Evolutionary conservation across 768 basidiomycete genomes (phyloP), one percentile per base, ranked within the genome.

Genomic region (Cubamyces lactineus): DNA sequence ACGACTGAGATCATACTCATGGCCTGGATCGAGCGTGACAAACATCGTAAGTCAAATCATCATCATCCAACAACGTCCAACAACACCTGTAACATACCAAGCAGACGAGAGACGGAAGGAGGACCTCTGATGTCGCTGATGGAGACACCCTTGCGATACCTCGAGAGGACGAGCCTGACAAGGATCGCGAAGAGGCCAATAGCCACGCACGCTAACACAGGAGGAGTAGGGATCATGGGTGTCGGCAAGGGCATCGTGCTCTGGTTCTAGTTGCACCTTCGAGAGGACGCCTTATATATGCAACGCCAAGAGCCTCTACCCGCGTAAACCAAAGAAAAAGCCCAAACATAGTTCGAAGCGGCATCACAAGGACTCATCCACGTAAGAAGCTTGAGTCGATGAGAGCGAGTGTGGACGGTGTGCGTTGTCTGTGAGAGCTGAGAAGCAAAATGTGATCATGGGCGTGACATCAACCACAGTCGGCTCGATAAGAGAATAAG

Each of bases 381-480:
- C 54, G 54, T 56, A 56, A 56, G 43, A 7, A 13, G 26, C 38
- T 45, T 46, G 45, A 46, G 54, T 56, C 54, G 45, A 56, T 56
- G 54, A 46, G 53, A 55, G 41, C 34, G 13, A 9, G 1, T 34
- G 34, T 34, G 9, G 34, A 34, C 34, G 34, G 34, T 34, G 34
- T 11, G 4, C 11, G 11, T 34, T 34, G 34, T 11, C 34, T 38
- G 19, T 5, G 19, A 19, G 11, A 15, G 17, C 30, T 21, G 28
- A 45, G 43, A 56, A 53, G 52, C 52, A 16, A 12, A 11, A 40
- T 53, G 42, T 4, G 40, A 53, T 53, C 52, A 53, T 15, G 40
- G 30, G 3, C 15, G 43, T 46, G 43, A 45, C 43, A 15, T 23
- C 11, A 17, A 56, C 43, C 5, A 46, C n/a, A 46, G 19, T 12